phyloP scores from a whole-genome alignment of 148 eudicot species.

The Beta vulgaris region DNA sequence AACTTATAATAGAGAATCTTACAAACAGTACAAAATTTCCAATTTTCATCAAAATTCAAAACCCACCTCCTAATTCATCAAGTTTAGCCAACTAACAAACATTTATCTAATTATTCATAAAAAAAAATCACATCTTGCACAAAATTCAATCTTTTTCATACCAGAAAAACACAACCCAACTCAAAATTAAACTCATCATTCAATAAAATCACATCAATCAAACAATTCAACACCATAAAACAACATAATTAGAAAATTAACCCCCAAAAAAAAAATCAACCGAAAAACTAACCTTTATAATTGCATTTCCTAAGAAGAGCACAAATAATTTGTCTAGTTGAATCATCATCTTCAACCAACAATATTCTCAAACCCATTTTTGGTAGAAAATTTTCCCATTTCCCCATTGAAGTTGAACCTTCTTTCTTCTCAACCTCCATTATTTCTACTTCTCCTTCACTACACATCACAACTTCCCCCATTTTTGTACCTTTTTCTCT shows the following conservation, averaged over 20 bases:
- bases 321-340: constrained; percentile 77
- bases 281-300: constrained; percentile 55
- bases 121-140: neutral
- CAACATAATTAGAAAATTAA: neutral
- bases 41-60: neutral
- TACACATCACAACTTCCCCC: constrained; percentile 49
- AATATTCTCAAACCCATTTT: constrained; percentile 58
- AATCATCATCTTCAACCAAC: constrained; percentile 86
- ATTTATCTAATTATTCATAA: neutral
- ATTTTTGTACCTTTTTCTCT: constrained; percentile 13
- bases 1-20: no score
- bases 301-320: constrained; percentile 87
- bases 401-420: constrained; percentile 34
- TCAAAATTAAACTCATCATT: neutral
- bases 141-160: constrained; percentile 12
- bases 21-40: neutral
- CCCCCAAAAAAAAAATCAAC: neutral
- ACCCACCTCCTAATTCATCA: neutral
- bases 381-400: constrained; percentile 66
- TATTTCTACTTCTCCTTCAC: constrained; percentile 37
- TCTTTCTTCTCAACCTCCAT: constrained; percentile 24
- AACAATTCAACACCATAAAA: neutral
- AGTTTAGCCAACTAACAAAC: neutral
- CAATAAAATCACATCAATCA: neutral
- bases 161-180: neutral